A percentile compares a stretch with the other conserved stretches of the same genome.
These are phyloP conservation scores for Venturia pyrina DNA, from an alignment of 2,329 filamentous ascomycete genomes.

Conservation along the genomic window DNA sequence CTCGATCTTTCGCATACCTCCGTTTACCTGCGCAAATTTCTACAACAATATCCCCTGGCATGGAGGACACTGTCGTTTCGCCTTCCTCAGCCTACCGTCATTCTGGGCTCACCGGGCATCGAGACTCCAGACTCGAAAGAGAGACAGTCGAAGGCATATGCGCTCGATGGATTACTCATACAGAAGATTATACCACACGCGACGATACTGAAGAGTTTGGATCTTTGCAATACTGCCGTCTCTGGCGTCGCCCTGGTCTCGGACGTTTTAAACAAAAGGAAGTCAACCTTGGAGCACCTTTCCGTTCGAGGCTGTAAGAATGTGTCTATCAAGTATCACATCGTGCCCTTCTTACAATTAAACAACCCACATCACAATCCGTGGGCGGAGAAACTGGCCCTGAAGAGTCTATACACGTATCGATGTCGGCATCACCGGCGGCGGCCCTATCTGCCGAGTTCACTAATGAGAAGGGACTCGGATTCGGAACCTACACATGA, in stretches of 20 bases:
- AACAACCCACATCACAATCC: conserved; percentile 24
- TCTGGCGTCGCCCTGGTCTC: conserved; percentile 46
- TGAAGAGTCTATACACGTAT: conserved; percentile 52
- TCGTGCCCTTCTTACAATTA: conserved; percentile 45
- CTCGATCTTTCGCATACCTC: conserved; percentile 51
- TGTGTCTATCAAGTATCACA: conserved; percentile 54
- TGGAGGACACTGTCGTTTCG: conserved; percentile 53
- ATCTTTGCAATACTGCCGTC: conserved; percentile 52
- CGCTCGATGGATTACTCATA: conserved; percentile 47
- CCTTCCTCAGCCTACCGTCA: conserved; percentile 32
- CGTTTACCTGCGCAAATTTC: conserved; percentile 42
- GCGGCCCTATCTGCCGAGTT: conserved; percentile 48
- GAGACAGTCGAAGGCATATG: conserved; percentile 47
- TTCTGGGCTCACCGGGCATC: conserved; percentile 27
- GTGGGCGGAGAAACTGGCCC: conserved; percentile 21
- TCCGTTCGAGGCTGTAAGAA: conserved; percentile 55
- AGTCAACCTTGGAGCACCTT: conserved; percentile 46
- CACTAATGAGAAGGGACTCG: conserved; percentile 45
- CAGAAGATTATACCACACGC: conserved; percentile 47
- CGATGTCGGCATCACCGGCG: conserved; percentile 52
- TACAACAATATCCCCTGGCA: conserved; percentile 47
- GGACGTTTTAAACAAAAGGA: conserved; percentile 43
- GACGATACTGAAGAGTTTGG: conserved; percentile 44
- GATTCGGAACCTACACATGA: conserved; percentile 52
- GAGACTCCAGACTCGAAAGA: conserved; percentile 30